Evolutionary conservation across 1,284 basidiomycete genomes (phyloP).

Genomic region (Tilletia walkeri): DNA sequence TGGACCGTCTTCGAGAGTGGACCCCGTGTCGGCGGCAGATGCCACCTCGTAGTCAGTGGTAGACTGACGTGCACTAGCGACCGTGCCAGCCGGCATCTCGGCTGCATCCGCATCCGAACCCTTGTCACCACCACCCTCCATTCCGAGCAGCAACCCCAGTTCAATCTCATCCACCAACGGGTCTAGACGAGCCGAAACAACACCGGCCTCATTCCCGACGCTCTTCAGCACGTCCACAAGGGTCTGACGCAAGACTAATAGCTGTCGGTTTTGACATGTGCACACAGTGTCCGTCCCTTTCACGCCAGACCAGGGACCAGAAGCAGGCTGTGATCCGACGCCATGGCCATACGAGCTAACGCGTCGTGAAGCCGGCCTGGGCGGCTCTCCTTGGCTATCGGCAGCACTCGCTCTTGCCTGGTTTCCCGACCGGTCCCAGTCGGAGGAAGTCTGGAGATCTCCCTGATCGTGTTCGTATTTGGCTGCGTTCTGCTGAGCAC

Average conservation of each 20-base stretch:
- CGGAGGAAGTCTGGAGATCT: too few species aligned
- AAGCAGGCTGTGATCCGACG: too few species aligned
- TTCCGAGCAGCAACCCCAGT: slow-evolving; percentile 35
- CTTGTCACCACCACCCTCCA: slow-evolving; percentile 30
- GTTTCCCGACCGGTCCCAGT: too few species aligned
- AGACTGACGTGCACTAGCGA: too few species aligned
- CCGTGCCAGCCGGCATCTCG: not conserved
- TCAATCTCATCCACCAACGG: slow-evolving; percentile 37
- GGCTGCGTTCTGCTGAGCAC: too few species aligned
- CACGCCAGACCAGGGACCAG: not conserved
- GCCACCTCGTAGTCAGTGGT: too few species aligned
- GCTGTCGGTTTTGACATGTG: slow-evolving; percentile 14
- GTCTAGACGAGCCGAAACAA: slow-evolving; percentile 22
- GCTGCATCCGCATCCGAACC: not conserved
- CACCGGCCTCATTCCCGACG: slow-evolving; percentile 27
- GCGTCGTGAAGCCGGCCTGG: not conserved
- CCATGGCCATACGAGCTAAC: not conserved
- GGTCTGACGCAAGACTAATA: slow-evolving; percentile 17
- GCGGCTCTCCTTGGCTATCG: too few species aligned
- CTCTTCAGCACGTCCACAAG: slow-evolving; percentile 22
- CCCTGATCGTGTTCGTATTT: too few species aligned
- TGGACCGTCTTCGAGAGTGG: not conserved
- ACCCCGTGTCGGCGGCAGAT: not conserved
- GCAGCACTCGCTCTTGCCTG: too few species aligned
- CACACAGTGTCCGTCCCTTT: not conserved